Evolutionary conservation across 2,329 filamentous ascomycete species (phyloP).

Genomic region (Pestalotiopsis sp.): DNA sequence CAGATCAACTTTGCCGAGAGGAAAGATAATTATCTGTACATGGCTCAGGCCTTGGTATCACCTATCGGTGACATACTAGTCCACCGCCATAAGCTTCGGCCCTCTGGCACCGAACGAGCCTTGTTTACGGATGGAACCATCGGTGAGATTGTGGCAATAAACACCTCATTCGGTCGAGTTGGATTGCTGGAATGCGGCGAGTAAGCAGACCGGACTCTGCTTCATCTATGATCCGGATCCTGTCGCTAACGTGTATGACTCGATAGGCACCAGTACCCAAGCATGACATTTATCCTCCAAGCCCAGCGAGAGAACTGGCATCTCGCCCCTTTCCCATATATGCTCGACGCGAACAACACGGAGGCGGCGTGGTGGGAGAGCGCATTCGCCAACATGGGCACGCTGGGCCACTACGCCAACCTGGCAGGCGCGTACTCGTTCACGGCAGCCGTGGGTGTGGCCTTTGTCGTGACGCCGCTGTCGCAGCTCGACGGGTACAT

Average conservation of each 20-base stretch:
- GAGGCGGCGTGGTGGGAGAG: not conserved
- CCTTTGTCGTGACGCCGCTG: not conserved
- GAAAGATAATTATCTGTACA: not conserved
- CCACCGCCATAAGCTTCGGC: not conserved
- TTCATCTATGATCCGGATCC: no score
- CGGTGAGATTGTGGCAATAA: not conserved
- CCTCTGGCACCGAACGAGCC: not conserved
- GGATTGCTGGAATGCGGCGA: not conserved
- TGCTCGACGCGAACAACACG: not conserved
- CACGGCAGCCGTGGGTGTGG: not conserved
- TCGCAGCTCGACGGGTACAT: not conserved
- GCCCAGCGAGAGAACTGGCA: not conserved
- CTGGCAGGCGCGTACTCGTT: not conserved
- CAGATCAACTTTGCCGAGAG: not conserved
- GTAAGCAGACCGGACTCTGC: not conserved
- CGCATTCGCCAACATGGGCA: not conserved
- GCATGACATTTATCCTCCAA: not conserved
- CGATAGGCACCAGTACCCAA: not conserved
- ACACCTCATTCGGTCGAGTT: not conserved
- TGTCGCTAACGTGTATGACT: no score
- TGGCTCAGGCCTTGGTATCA: not conserved
- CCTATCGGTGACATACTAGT: not conserved
- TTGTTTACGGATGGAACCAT: not conserved
- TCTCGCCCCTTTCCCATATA: not conserved
- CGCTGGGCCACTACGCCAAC: not conserved